These are phyloP conservation scores for Fusarium sp. DNA, from an alignment of 2,329 filamentous ascomycete genomes.

Conservation along the genomic window DNA sequence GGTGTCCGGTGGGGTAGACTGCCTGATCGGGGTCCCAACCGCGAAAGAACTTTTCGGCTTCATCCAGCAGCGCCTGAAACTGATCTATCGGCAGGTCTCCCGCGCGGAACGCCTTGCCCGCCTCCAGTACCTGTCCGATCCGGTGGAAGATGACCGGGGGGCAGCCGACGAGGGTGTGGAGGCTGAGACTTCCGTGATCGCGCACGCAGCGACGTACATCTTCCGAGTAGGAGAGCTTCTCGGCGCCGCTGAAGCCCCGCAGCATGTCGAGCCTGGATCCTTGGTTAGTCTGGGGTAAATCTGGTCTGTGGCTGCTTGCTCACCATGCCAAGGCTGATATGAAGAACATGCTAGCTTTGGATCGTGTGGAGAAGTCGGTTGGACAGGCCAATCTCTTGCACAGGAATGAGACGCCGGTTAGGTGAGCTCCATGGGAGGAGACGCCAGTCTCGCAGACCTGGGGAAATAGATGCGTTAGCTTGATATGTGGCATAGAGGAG, in stretches of 20 bases:
- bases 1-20: slow-evolving; percentile 41
- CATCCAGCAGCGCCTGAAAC: slow-evolving; percentile 29
- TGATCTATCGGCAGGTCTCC: background rate
- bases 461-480: background rate
- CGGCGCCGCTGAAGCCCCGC: slow-evolving; percentile 46
- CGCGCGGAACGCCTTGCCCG: slow-evolving; percentile 29
- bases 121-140: slow-evolving; percentile 41
- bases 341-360: slow-evolving; percentile 39
- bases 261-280: slow-evolving; percentile 43
- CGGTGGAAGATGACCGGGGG: slow-evolving; percentile 41
- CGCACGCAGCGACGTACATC: slow-evolving; percentile 40
- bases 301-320: background rate
- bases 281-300: background rate
- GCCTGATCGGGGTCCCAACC: slow-evolving; percentile 39
- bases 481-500: fast-evolving
- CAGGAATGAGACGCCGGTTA: slow-evolving; percentile 44
- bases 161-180: slow-evolving; percentile 45
- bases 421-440: slow-evolving; percentile 43
- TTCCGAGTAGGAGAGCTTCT: slow-evolving; percentile 44
- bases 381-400: slow-evolving; percentile 38
- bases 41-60: slow-evolving; percentile 42
- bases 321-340: slow-evolving; percentile 43
- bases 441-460: slow-evolving; percentile 45
- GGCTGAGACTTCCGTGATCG: slow-evolving; percentile 35
- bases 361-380: slow-evolving; percentile 14